Base-by-base conservation (phyloP, 805 yeast genomes). In the Candida easanensis region DNA sequence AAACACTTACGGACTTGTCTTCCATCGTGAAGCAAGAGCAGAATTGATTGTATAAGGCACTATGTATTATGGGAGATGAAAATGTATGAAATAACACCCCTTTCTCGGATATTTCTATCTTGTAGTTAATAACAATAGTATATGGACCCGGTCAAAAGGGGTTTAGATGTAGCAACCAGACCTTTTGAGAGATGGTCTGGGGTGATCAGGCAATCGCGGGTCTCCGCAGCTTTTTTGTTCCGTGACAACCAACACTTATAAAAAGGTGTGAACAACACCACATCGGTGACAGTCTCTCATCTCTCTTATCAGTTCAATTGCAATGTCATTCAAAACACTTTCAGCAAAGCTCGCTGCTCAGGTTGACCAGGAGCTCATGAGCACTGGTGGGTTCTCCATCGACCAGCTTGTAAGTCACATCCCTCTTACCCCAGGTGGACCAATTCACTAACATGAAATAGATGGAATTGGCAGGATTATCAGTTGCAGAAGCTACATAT, bases 401-500 rank as follows among this genome's bases (percentile, higher is more conserved):
- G 95, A 87, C 58, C 96, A 88, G 55, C 64, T 88, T 60, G 74
- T 69, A 45, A 34, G 70, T 56, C 5, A 13, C n/a, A 23, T 35
- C 30, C 11, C 11, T 20, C 37, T 22, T 7, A 23, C n/a, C n/a
- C n/a, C n/a, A n/a, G n/a, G n/a, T n/a, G n/a, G 30, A 26, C 6
- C 18, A 19, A 13, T 32, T 22, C n/a, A 38, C 27, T 38, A 38
- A 38, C 35, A 11, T 8, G 14, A 4, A 22, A 4, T 18, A 74
- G 67, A 93, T 93, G 99, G 99, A 93, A 64, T 71, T 93, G 33
- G 99, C 99, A 0, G 99, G 99, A 0, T 72, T 90, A 22, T 80
- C 97, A 2, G 97, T 91, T 9, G 97, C 99, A 5, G 87, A 88
- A 56, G 87, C 95, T 1, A 75, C 90, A 3, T 80, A 77, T 57